Conservation (phyloP, 768 basidiomycete species). For the Lyophyllum decastes region DNA sequence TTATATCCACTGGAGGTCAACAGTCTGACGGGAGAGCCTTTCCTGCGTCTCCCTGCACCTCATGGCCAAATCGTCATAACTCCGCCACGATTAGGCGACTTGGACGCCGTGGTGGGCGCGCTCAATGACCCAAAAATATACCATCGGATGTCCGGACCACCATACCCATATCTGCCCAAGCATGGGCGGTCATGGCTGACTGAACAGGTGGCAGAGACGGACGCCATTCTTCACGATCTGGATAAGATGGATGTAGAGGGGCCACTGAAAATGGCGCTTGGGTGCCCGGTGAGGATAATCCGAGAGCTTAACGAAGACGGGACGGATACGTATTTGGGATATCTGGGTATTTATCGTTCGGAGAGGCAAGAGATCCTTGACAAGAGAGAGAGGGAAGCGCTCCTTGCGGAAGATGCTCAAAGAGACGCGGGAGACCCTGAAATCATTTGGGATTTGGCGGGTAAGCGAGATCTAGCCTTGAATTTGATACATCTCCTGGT, state of each 20-base stretch:
- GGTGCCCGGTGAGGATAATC: conserved; percentile 44
- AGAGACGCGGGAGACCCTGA: conserved; percentile 40
- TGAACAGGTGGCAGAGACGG: conserved; percentile 19
- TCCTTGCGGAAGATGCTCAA: conserved; percentile 7
- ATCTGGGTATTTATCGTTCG: conserved; percentile 31
- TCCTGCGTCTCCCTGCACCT: conserved; percentile 48
- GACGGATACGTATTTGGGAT: conserved; percentile 29
- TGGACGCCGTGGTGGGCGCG: conserved; percentile 27
- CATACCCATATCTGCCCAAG: conserved; percentile 40
- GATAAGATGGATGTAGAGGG: background rate
- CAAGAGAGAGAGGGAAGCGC: conserved; percentile 20
- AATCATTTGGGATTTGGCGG: conserved; percentile 53
- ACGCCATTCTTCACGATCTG: conserved; percentile 25
- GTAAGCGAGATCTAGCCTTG: conserved; percentile 28
- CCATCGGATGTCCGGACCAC: conserved; percentile 36
- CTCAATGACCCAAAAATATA: conserved; percentile 41
- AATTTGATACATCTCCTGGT: background rate
- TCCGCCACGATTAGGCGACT: conserved; percentile 47
- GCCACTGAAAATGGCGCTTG: background rate
- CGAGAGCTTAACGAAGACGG: conserved; percentile 40
- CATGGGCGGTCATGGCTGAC: conserved; percentile 21
- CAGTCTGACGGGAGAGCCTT: conserved; percentile 47
- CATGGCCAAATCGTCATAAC: conserved; percentile 49
- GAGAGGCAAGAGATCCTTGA: conserved; percentile 29
- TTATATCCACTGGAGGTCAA: conserved; percentile 16